These are phyloP conservation scores for Aspergillus sp. DNA, from an alignment of 2,329 filamentous ascomycete species.

Conservation along the genomic window DNA sequence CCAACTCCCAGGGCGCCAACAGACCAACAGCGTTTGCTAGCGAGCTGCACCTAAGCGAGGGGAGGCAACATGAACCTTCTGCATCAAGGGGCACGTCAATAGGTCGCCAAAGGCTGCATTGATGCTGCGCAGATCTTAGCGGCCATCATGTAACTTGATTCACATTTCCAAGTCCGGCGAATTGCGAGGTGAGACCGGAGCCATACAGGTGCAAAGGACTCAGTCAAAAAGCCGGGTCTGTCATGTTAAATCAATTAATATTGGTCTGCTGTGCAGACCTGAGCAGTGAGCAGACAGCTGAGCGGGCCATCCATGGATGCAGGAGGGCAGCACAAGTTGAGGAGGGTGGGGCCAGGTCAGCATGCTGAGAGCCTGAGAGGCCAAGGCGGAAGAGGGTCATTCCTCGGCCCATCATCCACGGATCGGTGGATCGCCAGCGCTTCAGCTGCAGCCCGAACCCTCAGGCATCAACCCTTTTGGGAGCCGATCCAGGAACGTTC, in stretches of 20 bases:
- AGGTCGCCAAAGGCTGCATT: background rate
- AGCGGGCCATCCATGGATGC: too few relatives aligned
- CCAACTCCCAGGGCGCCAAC: background rate
- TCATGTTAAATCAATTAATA: too few relatives aligned
- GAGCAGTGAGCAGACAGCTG: too few relatives aligned
- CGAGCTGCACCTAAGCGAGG: constrained; percentile 9
- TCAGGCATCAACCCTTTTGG: background rate
- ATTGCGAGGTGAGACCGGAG: too few relatives aligned
- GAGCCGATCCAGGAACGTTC: constrained; percentile 23
- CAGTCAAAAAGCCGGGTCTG: too few relatives aligned
- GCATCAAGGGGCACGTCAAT: constrained; percentile 16
- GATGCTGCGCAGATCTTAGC: background rate
- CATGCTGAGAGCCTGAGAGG: background rate
- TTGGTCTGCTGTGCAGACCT: too few relatives aligned
- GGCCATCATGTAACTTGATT: background rate
- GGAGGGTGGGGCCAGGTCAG: background rate
- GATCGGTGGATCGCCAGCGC: constrained; percentile 18
- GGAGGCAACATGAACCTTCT: constrained; percentile 8
- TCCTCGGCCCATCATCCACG: constrained; percentile 6
- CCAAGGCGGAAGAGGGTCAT: constrained; percentile 2
- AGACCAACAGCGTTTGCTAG: background rate
- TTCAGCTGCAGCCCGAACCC: constrained; percentile 4
- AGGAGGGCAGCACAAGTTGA: too few relatives aligned
- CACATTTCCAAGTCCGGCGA: background rate
- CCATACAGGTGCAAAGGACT: too few relatives aligned